Conservation (phyloP, 192 early-diverging fungal genomes). For the Coemansia sp. region DNA sequence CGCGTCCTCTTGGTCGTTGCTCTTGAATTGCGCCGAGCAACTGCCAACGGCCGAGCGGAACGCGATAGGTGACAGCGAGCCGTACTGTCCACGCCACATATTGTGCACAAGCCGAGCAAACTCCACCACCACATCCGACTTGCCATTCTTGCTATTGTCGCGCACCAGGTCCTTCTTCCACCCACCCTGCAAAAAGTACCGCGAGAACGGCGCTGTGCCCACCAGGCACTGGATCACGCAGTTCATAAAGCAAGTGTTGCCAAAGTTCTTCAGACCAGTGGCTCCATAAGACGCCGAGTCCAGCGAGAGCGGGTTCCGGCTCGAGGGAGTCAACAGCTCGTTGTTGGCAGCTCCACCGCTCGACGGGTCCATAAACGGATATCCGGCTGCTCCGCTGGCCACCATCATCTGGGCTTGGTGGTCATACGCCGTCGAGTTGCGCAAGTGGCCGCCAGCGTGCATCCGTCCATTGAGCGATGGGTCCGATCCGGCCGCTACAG, state of each 20-base stretch:
- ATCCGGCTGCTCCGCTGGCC: background rate
- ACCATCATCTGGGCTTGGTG: slow-evolving; percentile 12
- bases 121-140: slow-evolving; percentile 67
- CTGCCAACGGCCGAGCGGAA: slow-evolving; percentile 78
- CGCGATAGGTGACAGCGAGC: slow-evolving; percentile 73
- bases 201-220: slow-evolving; percentile 68
- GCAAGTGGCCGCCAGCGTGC: slow-evolving; percentile 43
- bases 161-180: slow-evolving; percentile 47
- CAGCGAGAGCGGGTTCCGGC: slow-evolving; percentile 8
- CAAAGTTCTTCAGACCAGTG: slow-evolving; percentile 77
- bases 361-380: slow-evolving; percentile 1
- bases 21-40: slow-evolving; percentile 81
- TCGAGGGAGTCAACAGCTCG: slow-evolving; percentile 5
- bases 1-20: slow-evolving; percentile 93
- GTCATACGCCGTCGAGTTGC: slow-evolving; percentile 30
- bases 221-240: slow-evolving; percentile 79
- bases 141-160: slow-evolving; percentile 64
- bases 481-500: slow-evolving; percentile 43
- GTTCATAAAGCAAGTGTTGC: slow-evolving; percentile 90
- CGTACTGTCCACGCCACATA: slow-evolving; percentile 83
- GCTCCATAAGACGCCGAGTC: slow-evolving; percentile 63
- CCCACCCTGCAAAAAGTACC: slow-evolving; percentile 71
- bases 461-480: slow-evolving; percentile 51
- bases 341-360: background rate
- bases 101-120: slow-evolving; percentile 78